Evolutionary conservation across 192 early-diverging fungal species (phyloP).

Genomic region (Coemansia sp.): DNA sequence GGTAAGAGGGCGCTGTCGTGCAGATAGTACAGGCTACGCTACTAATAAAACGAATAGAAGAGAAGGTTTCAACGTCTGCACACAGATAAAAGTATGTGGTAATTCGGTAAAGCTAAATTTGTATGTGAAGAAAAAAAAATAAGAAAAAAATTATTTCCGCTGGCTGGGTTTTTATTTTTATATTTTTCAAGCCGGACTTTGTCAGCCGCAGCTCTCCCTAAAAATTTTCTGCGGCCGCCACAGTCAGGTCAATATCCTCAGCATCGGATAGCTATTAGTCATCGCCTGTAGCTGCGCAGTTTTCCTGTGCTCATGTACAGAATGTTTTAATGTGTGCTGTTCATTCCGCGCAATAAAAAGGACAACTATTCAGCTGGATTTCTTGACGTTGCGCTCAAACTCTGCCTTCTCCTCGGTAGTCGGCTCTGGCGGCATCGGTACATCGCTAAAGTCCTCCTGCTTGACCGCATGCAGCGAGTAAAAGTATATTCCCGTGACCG

Average conservation of each 20-base stretch:
- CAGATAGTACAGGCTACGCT: background rate
- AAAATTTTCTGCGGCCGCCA: too few relatives aligned
- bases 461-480: conserved; percentile 72
- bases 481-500: conserved; percentile 48
- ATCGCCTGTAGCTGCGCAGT: too few relatives aligned
- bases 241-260: too few relatives aligned
- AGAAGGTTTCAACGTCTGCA: background rate
- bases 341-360: too few relatives aligned
- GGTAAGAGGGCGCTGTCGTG: background rate
- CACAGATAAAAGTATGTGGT: background rate
- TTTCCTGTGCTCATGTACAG: too few relatives aligned
- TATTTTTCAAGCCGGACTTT: too few relatives aligned
- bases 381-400: conserved; percentile 9
- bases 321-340: too few relatives aligned
- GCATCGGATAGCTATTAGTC: too few relatives aligned
- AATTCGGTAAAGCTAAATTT: too few relatives aligned
- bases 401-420: conserved; percentile 30
- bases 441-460: conserved; percentile 77
- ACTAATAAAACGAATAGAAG: background rate
- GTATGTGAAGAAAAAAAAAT: background rate
- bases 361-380: background rate
- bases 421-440: conserved; percentile 60
- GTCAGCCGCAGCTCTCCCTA: too few relatives aligned
- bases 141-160: background rate
- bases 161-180: too few relatives aligned